A percentile compares a stretch with the other conserved stretches of the same genome.
Conservation (phyloP, 2,329 filamentous ascomycete genomes). For the Penicillium hesseltinei region DNA sequence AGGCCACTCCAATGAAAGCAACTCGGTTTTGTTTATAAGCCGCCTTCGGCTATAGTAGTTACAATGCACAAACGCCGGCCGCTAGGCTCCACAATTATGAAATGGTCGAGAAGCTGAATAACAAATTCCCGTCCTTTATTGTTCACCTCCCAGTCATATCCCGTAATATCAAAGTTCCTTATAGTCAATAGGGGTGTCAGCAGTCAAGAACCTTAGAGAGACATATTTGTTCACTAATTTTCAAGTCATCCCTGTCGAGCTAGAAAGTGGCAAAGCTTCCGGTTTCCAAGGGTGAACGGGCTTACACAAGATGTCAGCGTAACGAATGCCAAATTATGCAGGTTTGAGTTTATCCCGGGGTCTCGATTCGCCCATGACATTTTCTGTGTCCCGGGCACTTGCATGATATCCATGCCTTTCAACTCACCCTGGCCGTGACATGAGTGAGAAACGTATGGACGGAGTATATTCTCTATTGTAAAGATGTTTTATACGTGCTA, state of each 20-base stretch:
- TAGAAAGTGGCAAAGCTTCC: neutral
- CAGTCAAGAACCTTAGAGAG: neutral
- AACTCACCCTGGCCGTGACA: too few species aligned
- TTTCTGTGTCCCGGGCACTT: neutral
- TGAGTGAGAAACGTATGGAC: too few species aligned
- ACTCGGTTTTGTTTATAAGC: neutral
- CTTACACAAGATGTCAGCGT: neutral
- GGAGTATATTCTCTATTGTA: too few species aligned
- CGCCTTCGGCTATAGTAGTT: neutral
- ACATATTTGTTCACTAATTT: neutral
- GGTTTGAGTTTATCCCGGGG: neutral
- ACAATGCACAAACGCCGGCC: neutral
- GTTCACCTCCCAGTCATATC: neutral
- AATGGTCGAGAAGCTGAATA: neutral
- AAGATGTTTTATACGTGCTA: neutral
- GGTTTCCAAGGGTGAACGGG: neutral
- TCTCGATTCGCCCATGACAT: neutral
- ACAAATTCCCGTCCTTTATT: too few species aligned
- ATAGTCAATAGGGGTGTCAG: neutral
- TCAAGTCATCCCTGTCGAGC: neutral
- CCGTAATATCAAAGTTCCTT: neutral
- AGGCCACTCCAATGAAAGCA: neutral
- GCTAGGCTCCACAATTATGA: neutral
- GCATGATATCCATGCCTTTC: neutral
- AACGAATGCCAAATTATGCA: neutral